phyloP scores from a whole-genome alignment of 768 basidiomycete genomes.

The Mrakia blollopis region DNA sequence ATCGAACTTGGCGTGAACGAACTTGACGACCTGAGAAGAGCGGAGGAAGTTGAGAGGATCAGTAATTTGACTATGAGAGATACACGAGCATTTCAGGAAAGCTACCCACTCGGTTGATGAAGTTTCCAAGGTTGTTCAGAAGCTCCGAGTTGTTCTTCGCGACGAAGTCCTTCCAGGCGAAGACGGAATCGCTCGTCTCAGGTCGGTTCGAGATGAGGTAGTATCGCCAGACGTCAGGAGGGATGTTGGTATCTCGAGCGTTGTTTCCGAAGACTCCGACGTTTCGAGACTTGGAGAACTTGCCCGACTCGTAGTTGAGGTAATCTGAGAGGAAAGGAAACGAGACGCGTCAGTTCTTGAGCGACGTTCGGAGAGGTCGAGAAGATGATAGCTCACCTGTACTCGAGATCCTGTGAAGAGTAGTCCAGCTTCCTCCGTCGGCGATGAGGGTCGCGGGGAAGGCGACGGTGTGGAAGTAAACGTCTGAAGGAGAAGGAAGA shows the following conservation, averaged over 20 bases:
- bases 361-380: neutral
- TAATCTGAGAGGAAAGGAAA: slow-evolving; percentile 59
- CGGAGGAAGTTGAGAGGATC: neutral
- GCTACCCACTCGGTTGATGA: slow-evolving; percentile 68
- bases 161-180: slow-evolving; percentile 93
- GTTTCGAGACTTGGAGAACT: slow-evolving; percentile 96
- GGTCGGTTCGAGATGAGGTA: slow-evolving; percentile 88
- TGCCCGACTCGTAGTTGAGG: slow-evolving; percentile 95
- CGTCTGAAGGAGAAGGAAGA: slow-evolving; percentile 43
- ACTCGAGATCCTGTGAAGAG: slow-evolving; percentile 84
- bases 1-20: slow-evolving; percentile 77
- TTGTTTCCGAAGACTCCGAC: slow-evolving; percentile 95
- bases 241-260: slow-evolving; percentile 87
- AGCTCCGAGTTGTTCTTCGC: slow-evolving; percentile 87
- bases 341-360: neutral
- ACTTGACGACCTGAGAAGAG: slow-evolving; percentile 60
- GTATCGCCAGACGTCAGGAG: slow-evolving; percentile 93
- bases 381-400: slow-evolving; percentile 60
- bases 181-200: slow-evolving; percentile 89
- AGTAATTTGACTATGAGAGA: neutral
- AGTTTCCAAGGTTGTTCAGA: slow-evolving; percentile 97
- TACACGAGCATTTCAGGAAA: neutral
- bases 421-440: slow-evolving; percentile 89
- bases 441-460: slow-evolving; percentile 86
- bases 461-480: slow-evolving; percentile 96